phyloP scores from a whole-genome alignment of 495 filamentous ascomycete species.

The Trichodelitschia bisporula region DNA sequence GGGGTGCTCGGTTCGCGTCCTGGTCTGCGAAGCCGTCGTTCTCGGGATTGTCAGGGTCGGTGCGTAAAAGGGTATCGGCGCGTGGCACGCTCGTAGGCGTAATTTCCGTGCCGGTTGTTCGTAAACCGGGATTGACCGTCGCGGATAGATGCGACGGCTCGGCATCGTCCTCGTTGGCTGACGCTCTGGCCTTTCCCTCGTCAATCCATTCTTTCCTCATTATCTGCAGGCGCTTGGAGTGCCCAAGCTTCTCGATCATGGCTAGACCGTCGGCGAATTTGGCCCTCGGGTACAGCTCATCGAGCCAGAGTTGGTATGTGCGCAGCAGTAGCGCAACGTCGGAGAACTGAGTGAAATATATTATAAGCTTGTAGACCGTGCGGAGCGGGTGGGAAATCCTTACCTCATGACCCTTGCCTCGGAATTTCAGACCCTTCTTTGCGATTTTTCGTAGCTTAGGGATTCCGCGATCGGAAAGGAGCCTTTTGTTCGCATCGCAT shows the following conservation, averaged over 20 bases:
- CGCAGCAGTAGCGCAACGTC: conserved; percentile 63
- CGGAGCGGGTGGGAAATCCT: neutral
- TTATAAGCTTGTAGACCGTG: neutral
- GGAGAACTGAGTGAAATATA: conserved; percentile 34
- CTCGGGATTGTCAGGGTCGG: too few species aligned
- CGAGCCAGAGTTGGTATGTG: conserved; percentile 91
- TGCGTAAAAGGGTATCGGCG: too few species aligned
- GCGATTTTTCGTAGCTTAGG: conserved; percentile 53
- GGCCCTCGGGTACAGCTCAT: conserved; percentile 83
- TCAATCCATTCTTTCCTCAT: conserved; percentile 73
- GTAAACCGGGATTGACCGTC: too few species aligned
- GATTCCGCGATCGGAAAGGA: conserved; percentile 61
- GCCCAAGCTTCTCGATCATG: conserved; percentile 86
- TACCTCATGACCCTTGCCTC: conserved; percentile 89
- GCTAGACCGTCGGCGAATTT: conserved; percentile 75
- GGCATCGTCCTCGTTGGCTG: conserved; percentile 2
- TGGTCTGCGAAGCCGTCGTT: too few species aligned
- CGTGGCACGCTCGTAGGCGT: too few species aligned
- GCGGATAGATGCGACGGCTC: neutral
- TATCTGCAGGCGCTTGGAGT: conserved; percentile 46
- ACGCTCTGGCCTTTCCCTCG: conserved; percentile 27
- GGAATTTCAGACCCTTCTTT: conserved; percentile 48
- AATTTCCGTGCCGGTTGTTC: too few species aligned
- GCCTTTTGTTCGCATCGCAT: conserved; percentile 18
- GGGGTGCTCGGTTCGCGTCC: too few species aligned